Evolutionary conservation across 2,329 filamentous ascomycete genomes (phyloP), one percentile per base, ranked within the genome.

Genomic region (Colletotrichum costaricense): DNA sequence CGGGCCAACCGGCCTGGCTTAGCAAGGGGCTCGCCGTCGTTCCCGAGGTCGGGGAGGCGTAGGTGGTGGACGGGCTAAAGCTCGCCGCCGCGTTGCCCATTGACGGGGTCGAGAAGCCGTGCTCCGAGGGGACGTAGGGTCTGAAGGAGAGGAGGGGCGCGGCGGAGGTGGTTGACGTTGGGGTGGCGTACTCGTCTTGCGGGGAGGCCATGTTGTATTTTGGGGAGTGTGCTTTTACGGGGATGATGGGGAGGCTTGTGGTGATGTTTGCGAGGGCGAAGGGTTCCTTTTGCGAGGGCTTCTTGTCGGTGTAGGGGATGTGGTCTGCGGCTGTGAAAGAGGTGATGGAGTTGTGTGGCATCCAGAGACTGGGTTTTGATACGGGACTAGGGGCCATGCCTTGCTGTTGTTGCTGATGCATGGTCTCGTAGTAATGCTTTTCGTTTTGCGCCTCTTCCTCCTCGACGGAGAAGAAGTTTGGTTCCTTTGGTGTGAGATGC

Each of bases 401-500:
- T 5, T 69, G 58, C n/a, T 59, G 42, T 19, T 62, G 75, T 75
- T 77, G 55, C 19, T 49, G 42, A 19, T 77, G 68, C 49, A 74
- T 42, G 33, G 74, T 46, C 46, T 76, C 22, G 49, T 75, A n/a
- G 66, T 72, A 64, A 7, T 63, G 58, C 59, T 76, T 77, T 63
- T 80, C 78, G 16, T 66, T 63, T 9, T 65, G 69, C 58, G 55
- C 63, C 16, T 72, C 69, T 52, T 82, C 80, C 16, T 81, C 80
- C 33, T 80, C 79, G 5, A 79, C 77, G 4, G 77, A 77, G 76
- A 82, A 82, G 76, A 84, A 83, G 49, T 78, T 77, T 0, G 85
- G 83, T 1, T 83, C 84, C 19, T 81, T 78, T 1, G 83, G 83
- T 9, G 82, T 82, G 28, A 86, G 78, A 66, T 84, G 84, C 0